Percentiles rank a stretch among this genome's conserved stretches.
These are phyloP conservation scores for Chlorella ohadii DNA, from an alignment of 139 green algal genomes.

Conservation along the genomic window DNA sequence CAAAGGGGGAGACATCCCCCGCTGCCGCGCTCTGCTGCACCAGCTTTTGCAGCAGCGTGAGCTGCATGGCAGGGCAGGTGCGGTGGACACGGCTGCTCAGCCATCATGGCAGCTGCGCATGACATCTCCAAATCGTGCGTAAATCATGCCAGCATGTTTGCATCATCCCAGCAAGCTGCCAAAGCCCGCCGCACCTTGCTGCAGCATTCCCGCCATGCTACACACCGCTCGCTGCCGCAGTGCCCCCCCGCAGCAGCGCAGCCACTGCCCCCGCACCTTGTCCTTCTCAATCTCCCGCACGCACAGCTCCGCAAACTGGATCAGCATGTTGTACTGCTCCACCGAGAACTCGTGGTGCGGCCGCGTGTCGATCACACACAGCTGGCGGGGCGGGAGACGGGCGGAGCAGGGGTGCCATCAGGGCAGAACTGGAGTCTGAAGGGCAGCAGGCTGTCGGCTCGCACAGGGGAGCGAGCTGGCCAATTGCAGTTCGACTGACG, in stretches of 20 bases:
- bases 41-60: conserved; percentile 34
- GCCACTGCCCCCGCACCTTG: conserved; percentile 30
- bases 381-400: neutral
- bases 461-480: too few relatives aligned
- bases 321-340: conserved; percentile 78
- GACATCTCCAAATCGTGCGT: too few relatives aligned
- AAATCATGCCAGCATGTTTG: too few relatives aligned
- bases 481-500: too few relatives aligned
- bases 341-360: conserved; percentile 73
- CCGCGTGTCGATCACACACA: conserved; percentile 82
- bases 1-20: neutral
- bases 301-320: conserved; percentile 85
- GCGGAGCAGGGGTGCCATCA: neutral
- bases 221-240: too few relatives aligned
- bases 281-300: conserved; percentile 90
- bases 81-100: neutral
- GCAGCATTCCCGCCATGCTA: too few relatives aligned
- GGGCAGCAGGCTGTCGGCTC: too few relatives aligned
- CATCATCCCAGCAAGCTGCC: too few relatives aligned
- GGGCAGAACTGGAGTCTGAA: too few relatives aligned
- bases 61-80: neutral
- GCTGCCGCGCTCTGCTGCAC: conserved; percentile 42
- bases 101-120: neutral
- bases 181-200: too few relatives aligned
- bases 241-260: too few relatives aligned